phyloP scores from a whole-genome alignment of 768 basidiomycete genomes.

The Calvatia gigantea region DNA sequence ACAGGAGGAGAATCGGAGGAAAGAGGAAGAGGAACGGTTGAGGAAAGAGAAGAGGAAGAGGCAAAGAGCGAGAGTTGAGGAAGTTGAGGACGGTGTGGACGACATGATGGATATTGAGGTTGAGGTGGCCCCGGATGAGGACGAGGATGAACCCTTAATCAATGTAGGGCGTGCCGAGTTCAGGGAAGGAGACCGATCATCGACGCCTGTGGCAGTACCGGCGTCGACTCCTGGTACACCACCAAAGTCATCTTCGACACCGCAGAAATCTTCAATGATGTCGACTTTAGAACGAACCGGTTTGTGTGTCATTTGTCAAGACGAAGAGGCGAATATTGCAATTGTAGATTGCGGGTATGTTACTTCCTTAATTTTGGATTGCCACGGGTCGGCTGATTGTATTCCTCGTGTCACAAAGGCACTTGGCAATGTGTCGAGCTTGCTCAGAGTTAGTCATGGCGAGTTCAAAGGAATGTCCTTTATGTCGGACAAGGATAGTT shows the following conservation, averaged over 20 bases:
- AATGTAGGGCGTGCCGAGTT: background rate
- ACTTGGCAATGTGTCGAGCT: slow-evolving; percentile 72
- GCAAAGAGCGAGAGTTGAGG: slow-evolving; percentile 17
- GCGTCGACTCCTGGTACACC: slow-evolving; percentile 10
- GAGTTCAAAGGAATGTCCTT: slow-evolving; percentile 82
- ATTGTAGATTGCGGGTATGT: slow-evolving; percentile 92
- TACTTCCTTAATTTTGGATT: background rate
- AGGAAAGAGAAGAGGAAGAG: slow-evolving; percentile 19
- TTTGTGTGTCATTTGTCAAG: slow-evolving; percentile 89
- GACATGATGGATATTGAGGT: slow-evolving; percentile 16
- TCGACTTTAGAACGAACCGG: slow-evolving; percentile 62
- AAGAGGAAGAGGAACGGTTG: slow-evolving; percentile 16
- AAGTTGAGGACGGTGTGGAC: slow-evolving; percentile 15
- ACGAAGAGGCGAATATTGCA: slow-evolving; percentile 91
- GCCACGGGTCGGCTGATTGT: slow-evolving; percentile 4
- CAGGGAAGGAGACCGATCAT: background rate
- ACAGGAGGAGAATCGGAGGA: slow-evolving; percentile 10
- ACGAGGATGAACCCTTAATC: background rate
- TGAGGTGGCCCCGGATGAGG: slow-evolving; percentile 8
- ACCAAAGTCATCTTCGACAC: slow-evolving; percentile 22
- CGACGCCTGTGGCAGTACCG: background rate
- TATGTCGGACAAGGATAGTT: slow-evolving; percentile 86
- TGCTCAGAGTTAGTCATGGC: slow-evolving; percentile 80
- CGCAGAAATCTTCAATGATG: slow-evolving; percentile 33
- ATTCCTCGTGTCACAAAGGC: slow-evolving; percentile 38